Evolutionary conservation across 1,284 basidiomycete genomes (phyloP).

Genomic region (Leccinum holopus): DNA sequence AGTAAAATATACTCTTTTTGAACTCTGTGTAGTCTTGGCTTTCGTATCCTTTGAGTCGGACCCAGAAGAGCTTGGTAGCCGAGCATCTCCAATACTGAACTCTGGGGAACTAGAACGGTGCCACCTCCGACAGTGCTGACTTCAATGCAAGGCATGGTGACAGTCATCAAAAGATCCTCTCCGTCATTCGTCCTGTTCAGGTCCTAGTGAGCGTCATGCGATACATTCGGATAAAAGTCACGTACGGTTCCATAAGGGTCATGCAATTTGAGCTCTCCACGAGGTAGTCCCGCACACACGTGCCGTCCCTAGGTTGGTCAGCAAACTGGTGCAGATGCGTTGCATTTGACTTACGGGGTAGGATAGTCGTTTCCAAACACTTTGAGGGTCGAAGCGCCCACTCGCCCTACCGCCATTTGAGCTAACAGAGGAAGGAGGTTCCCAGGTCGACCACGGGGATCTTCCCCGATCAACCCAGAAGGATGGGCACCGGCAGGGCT

Average conservation of each 20-base stretch:
- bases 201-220: no score
- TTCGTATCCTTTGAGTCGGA: background rate
- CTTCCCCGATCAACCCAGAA: conserved; percentile 94
- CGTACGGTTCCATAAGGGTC: no score
- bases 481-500: conserved; percentile 97
- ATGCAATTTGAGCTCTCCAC: no score
- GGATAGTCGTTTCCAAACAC: conserved; percentile 99
- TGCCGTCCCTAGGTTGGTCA: conserved; percentile 73
- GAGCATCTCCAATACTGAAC: no score
- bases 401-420: conserved; percentile 93
- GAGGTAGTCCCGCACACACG: conserved; percentile 96
- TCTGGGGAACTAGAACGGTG: no score
- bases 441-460: conserved; percentile 91
- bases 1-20: background rate
- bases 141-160: no score
- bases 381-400: conserved; percentile 78
- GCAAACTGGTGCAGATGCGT: background rate
- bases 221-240: background rate
- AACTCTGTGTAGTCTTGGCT: background rate
- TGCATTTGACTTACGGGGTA: conserved; percentile 62
- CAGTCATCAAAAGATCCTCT: no score
- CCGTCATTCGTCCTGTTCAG: no score
- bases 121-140: no score
- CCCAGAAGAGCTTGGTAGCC: conserved; percentile 1
- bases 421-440: conserved; percentile 94